phyloP scores from a whole-genome alignment of 495 filamentous ascomycete genomes.

The Immersiella caudata region DNA sequence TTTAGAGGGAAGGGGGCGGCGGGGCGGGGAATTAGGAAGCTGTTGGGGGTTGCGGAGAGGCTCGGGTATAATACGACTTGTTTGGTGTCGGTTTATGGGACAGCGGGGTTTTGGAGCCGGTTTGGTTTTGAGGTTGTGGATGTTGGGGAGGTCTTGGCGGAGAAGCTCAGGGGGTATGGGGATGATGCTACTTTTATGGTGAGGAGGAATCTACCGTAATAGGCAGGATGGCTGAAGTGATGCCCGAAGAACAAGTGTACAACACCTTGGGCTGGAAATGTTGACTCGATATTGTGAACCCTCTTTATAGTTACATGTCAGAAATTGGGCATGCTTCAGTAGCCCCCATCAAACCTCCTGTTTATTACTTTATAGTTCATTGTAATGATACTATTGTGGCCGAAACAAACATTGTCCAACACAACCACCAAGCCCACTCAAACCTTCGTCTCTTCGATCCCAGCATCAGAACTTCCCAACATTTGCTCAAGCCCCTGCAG shows the following conservation, averaged over 20 bases:
- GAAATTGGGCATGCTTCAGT: too few species aligned
- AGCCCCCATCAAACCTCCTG: too few species aligned
- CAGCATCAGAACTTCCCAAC: background rate
- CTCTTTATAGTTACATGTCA: too few species aligned
- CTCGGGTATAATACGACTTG: conserved; percentile 30
- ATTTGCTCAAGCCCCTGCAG: background rate
- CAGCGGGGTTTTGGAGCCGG: conserved; percentile 35
- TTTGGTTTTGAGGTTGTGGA: conserved; percentile 36
- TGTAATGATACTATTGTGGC: too few species aligned
- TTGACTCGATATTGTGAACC: too few species aligned
- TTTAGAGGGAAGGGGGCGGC: conserved; percentile 33
- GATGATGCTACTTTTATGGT: conserved; percentile 31
- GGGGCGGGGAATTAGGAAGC: conserved; percentile 21
- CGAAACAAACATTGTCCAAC: background rate
- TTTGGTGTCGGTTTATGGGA: conserved; percentile 44
- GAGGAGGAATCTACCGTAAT: background rate
- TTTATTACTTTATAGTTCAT: too few species aligned
- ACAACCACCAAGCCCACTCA: background rate
- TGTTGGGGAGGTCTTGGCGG: conserved; percentile 27
- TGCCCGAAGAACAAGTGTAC: too few species aligned
- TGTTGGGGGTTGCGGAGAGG: conserved; percentile 24
- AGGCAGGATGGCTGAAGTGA: too few species aligned
- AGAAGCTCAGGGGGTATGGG: conserved; percentile 37
- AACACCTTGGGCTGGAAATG: too few species aligned
- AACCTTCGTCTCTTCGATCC: background rate